Evolutionary conservation across 2,329 filamentous ascomycete genomes (phyloP), one percentile per base, ranked within the genome.

Genomic region (Westerdykella aurantiaca): DNA sequence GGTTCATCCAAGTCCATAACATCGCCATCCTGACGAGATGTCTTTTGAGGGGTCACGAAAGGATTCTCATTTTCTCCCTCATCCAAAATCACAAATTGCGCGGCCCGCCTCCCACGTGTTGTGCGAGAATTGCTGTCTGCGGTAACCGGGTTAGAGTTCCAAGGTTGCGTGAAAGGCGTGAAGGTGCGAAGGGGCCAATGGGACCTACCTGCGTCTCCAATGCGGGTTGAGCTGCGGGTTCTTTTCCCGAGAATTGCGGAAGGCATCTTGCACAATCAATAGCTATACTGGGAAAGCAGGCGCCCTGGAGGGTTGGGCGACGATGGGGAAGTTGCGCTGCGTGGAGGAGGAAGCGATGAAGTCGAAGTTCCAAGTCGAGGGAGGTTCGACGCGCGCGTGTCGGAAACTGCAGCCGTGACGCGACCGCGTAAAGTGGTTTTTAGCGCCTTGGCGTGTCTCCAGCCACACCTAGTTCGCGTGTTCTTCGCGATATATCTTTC

Each of bases 11-110:
- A 66, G 29, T 73, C 68, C 61, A 72, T 69, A 42, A 64, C 61
- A 48, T 69, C 63, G 49, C 62, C 68, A 58, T 72, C 61, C 46
- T 58, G 64, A 50, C 44, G 48, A 52, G 50, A 50, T 46, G 63
- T 54, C 45, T 58, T 64, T 16, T 55, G 63, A 9, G 60, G 66
- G 6, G 63, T 69, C 40, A 72, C 52, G 46, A 79, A 75, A 2
- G 79, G 79, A 44, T 85, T 81, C 49, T 78, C 72, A 52, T 88
- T 86, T 66, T 89, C 85, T 53, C 86, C 79, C 53, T 83, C 81
- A 57, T 78, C 73, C 22, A 70, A 55, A 34, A 69, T 67, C 5
- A 69, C 72, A 59, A 69, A 69, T 52, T 66, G 69, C 37, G 71
- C 61, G 64, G 64, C 62, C 46, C 69, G 61, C 51, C 72, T 73